Base-by-base conservation (phyloP, 2,329 filamentous ascomycete genomes). In the Fusarium marasasianum region DNA sequence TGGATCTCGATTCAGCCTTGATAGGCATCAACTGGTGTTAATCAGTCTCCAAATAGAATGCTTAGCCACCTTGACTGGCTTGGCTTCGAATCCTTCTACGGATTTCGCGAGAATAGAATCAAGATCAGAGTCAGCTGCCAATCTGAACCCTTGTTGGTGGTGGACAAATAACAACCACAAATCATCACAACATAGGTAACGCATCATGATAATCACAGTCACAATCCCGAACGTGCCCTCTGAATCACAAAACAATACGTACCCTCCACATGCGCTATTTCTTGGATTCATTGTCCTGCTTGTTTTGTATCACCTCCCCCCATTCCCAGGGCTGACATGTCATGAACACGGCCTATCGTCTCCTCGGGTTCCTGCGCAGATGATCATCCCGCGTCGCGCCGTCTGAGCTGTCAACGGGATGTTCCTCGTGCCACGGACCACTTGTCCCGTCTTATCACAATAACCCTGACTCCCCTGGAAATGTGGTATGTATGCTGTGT, bases 291-390 rank as follows among this genome's bases (percentile, higher is more conserved):
- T 55, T 53, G 33, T 65, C 41, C 44, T 38, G 47, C 44, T 63
- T 55, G 37, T 55, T 55, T n/a, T 55, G 38, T 55, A 31, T 55
- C 51, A 48, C 41, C 33, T 20, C 24, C 24, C 54, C 55, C 41
- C 41, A 50, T 58, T n/a, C 31, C 29, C 41, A 51, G 54, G 71
- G 62, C 64, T 72, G 64, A 71, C 53, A 64, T 66, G 66, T 41
- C 53, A 66, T 53, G 65, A 41, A 47, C 60, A 61, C 31, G 61
- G 63, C 77, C 76, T 77, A 78, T 78, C 69, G 70, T 57, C 66
- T 64, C 60, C 58, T 68, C 78, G 78, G 78, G 78, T 80, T 80
- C 78, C 78, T 80, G 78, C 78, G 72, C 77, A 75, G 78, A 72
- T 79, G 77, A 79, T 78, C 74, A 78, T 73, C 72, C 75, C 76